Conservation (phyloP, 2,329 filamentous ascomycete genomes). For the Hypoxylon rubiginosum region DNA sequence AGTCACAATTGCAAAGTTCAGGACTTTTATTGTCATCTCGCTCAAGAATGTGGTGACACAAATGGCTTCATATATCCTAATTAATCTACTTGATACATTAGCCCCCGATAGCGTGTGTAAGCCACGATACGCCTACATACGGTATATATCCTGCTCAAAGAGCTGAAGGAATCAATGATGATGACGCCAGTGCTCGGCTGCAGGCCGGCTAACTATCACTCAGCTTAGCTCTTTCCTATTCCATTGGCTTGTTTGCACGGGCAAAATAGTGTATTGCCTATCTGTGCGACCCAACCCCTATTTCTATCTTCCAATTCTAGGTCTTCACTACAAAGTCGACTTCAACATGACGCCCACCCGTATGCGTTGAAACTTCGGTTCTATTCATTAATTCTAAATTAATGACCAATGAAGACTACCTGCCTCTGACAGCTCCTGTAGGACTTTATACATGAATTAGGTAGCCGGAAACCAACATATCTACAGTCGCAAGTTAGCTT, state of each 20-base stretch:
- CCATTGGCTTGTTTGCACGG: background rate
- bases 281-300: background rate
- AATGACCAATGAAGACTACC: too few species aligned
- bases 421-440: too few species aligned
- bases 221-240: background rate
- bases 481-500: too few species aligned
- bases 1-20: background rate
- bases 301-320: background rate
- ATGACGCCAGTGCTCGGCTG: background rate
- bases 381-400: too few species aligned
- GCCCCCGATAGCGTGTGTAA: background rate
- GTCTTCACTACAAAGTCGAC: background rate
- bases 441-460: too few species aligned
- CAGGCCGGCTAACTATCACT: background rate
- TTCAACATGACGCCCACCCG: too few species aligned
- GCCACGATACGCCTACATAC: background rate
- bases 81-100: background rate
- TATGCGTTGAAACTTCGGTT: too few species aligned
- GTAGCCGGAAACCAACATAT: too few species aligned
- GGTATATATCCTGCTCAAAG: slow-evolving; percentile 4
- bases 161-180: background rate
- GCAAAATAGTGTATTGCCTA: background rate
- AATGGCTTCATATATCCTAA: slow-evolving; percentile 1
- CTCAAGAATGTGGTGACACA: background rate
- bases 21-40: slow-evolving; percentile 6